A percentile compares a stretch with the other conserved stretches of the same genome.
These are phyloP conservation scores for Dissophora ornata DNA, from an alignment of 192 early-diverging fungal species.

Conservation along the genomic window DNA sequence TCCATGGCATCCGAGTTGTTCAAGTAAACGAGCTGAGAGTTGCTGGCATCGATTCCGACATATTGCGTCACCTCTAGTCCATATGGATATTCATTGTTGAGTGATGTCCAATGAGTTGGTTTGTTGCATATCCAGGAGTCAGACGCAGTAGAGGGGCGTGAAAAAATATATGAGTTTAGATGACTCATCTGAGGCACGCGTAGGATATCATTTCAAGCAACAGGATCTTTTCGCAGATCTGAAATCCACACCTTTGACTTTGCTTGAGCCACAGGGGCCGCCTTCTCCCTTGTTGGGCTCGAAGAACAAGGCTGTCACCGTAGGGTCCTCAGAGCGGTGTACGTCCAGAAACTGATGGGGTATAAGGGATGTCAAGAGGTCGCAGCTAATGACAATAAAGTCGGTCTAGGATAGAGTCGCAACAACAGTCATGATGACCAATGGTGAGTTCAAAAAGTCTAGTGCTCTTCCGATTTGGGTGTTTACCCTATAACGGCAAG, in stretches of 20 bases:
- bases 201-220: neutral
- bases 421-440: too few relatives aligned
- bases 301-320: slow-evolving; percentile 87
- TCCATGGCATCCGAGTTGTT: slow-evolving; percentile 54
- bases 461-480: too few relatives aligned
- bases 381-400: slow-evolving; percentile 93
- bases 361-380: slow-evolving; percentile 87
- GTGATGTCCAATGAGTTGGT: neutral
- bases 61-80: slow-evolving; percentile 55
- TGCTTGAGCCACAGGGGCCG: slow-evolving; percentile 60
- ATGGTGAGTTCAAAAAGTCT: too few relatives aligned
- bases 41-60: slow-evolving; percentile 62
- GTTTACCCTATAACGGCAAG: too few relatives aligned
- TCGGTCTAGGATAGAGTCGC: slow-evolving; percentile 66
- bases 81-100: neutral
- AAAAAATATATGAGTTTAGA: slow-evolving; percentile 19
- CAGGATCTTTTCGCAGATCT: neutral
- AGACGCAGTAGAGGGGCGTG: too few relatives aligned
- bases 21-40: slow-evolving; percentile 59
- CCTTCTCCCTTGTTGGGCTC: slow-evolving; percentile 80
- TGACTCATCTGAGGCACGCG: slow-evolving; percentile 24
- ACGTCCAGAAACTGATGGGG: slow-evolving; percentile 87
- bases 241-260: slow-evolving; percentile 51
- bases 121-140: slow-evolving; percentile 4
- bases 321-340: slow-evolving; percentile 81